Conservation (phyloP, 1,284 basidiomycete genomes). For the Sanghuangporus weigelae region DNA sequence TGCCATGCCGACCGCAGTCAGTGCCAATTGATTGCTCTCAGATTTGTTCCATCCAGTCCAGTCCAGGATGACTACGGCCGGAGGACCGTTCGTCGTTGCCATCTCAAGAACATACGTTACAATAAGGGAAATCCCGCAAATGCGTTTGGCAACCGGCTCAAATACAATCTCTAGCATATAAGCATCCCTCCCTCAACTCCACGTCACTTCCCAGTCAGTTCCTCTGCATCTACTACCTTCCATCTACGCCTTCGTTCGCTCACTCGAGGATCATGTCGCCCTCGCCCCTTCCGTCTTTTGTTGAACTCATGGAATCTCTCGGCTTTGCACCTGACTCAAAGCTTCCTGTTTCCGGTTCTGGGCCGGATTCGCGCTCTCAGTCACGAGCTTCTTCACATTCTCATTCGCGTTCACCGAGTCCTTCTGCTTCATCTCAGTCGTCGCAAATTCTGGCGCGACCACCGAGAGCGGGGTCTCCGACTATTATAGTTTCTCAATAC, state of each 20-base stretch:
- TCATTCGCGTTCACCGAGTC: slow-evolving; percentile 1
- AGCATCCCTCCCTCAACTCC: background rate
- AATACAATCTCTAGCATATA: slow-evolving; percentile 13
- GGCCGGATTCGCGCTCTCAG: slow-evolving; percentile 38
- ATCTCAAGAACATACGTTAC: slow-evolving; percentile 15
- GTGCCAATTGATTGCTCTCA: background rate
- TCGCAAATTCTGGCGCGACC: background rate
- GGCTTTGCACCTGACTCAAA: slow-evolving; percentile 44
- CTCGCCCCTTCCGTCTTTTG: slow-evolving; percentile 63
- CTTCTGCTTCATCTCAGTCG: slow-evolving; percentile 1
- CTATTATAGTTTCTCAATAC: slow-evolving; percentile 17
- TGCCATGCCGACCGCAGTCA: slow-evolving; percentile 19
- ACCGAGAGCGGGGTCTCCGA: slow-evolving; percentile 9
- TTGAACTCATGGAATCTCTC: slow-evolving; percentile 76
- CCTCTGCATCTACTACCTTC: slow-evolving; percentile 25
- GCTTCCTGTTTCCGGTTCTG: slow-evolving; percentile 40
- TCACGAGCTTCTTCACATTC: slow-evolving; percentile 22
- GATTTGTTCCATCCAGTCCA: background rate
- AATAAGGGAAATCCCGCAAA: slow-evolving; percentile 15
- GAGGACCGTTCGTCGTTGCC: slow-evolving; percentile 26
- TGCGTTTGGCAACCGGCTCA: slow-evolving; percentile 18
- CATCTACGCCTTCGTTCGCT: slow-evolving; percentile 6
- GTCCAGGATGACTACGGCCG: slow-evolving; percentile 19
- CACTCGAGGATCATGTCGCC: slow-evolving; percentile 10
- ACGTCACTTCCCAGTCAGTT: slow-evolving; percentile 21